A percentile compares a stretch with the other conserved stretches of the same genome.
Evolutionary conservation across 2,329 filamentous ascomycete genomes (phyloP).

Genomic region (Arthrocladium fulminans): DNA sequence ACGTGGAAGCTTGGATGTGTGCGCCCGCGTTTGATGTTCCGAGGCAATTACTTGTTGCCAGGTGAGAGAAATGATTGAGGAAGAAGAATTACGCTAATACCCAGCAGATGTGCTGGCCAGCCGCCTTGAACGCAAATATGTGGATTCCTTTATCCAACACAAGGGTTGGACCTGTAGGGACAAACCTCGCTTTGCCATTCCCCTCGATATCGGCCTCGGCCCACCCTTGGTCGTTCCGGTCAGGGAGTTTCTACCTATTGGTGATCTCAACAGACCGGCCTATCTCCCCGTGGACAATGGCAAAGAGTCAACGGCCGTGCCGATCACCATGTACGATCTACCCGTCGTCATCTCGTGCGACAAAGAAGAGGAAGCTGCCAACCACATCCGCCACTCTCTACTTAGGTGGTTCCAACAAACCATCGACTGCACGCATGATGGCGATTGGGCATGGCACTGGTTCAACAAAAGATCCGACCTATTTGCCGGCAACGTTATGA

Average conservation of each 20-base stretch:
- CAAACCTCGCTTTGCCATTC: constrained; percentile 8
- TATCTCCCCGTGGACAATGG: constrained; percentile 7
- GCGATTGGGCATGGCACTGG: constrained; percentile 9
- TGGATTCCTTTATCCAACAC: constrained; percentile 9
- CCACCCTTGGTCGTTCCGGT: constrained; percentile 7
- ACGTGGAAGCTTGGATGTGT: constrained; percentile 11
- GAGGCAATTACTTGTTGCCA: constrained; percentile 5
- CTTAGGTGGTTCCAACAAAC: constrained; percentile 7
- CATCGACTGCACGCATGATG: constrained; percentile 5
- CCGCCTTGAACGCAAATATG: constrained; percentile 7
- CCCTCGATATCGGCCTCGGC: constrained; percentile 10
- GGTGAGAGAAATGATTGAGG: not conserved
- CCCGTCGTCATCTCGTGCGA: constrained; percentile 9
- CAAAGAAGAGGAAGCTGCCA: constrained; percentile 9
- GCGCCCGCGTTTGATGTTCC: constrained; percentile 7
- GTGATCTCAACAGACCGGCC: constrained; percentile 4
- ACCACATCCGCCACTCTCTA: constrained; percentile 7
- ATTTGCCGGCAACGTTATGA: constrained; percentile 6
- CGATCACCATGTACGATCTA: constrained; percentile 7
- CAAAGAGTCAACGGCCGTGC: constrained; percentile 11
- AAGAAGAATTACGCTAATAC: not conserved
- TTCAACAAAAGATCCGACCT: constrained; percentile 4
- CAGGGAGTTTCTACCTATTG: constrained; percentile 8
- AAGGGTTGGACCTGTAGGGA: constrained; percentile 9
- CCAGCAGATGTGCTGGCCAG: constrained; percentile 7